Evolutionary conservation across 306 rosid genomes (phyloP), one percentile per base, ranked within the genome.

Genomic region (Fragaria nilgerrensis): DNA sequence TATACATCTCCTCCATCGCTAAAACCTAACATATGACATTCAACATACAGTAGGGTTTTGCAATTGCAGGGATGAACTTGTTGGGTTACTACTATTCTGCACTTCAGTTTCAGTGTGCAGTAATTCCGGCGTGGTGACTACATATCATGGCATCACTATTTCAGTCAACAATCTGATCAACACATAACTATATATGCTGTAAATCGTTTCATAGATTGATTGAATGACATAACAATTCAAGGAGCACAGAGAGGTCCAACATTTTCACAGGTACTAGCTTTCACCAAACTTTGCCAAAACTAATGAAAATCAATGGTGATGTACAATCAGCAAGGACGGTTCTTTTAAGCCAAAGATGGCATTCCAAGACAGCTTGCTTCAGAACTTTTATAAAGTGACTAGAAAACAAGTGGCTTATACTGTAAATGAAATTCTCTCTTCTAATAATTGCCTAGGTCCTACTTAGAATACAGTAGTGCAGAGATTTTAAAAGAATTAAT

Each of bases 381-480:
- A 47, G 32, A 66, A 74, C 65, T 65, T 74, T 41, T 72, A 52
- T 47, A 67, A 76, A 72, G 81, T 15, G 37, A 49, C 45, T 23
- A 5, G 49, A 52, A 62, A 58, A 65, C 19, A 74, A 64, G 81
- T 76, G 83, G 79, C 49, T 67, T 56, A 20, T n/a, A 78, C 81
- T 74, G 77, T 83, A 63, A 77, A 81, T 61, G 41, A 72, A 22
- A 74, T 70, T 72, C 52, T 37, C 79, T 50, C 6, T 37, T 37
- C 53, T 32, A 81, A 58, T 19, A 53, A 13, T 64, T 58, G 56
- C 36, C 61, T 73, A 9, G 82, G 85, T 83, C 85, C 88, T 83
- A 81, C 79, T 10, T 70, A 52, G 36, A 75, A 47, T 27, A 77
- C 59, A 64, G 62, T 47, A 64, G 62, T 47, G 66, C 58, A 23